Percentiles rank a stretch among this genome's conserved stretches.
phyloP scores from a whole-genome alignment of 768 basidiomycete genomes.

The Psilocybe cyanescens region DNA sequence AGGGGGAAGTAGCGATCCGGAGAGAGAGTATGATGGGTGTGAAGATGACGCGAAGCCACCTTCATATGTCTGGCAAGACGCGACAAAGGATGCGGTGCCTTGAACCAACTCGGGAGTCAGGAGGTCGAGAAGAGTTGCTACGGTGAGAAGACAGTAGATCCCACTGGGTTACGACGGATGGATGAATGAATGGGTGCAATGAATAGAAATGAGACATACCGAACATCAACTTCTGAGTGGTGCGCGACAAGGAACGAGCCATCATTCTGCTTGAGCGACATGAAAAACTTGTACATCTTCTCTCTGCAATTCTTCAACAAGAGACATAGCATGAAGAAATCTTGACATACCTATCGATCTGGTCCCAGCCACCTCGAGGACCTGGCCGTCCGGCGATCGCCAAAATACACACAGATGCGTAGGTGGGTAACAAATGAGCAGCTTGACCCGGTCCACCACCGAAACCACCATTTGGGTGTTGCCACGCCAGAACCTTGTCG shows the following conservation, averaged over 20 bases:
- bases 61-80: conserved; percentile 95
- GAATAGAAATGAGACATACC: conserved; percentile 49
- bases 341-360: conserved; percentile 71
- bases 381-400: conserved; percentile 82
- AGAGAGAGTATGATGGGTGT: conserved; percentile 61
- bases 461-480: conserved; percentile 90
- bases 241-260: conserved; percentile 91
- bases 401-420: conserved; percentile 83
- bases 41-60: conserved; percentile 90
- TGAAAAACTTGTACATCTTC: conserved; percentile 86
- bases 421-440: conserved; percentile 88
- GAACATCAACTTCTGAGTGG: conserved; percentile 92
- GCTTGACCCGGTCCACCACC: conserved; percentile 90
- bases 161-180: conserved; percentile 54
- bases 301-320: conserved; percentile 41
- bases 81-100: conserved; percentile 79
- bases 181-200: background rate
- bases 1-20: conserved; percentile 35
- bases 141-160: conserved; percentile 88
- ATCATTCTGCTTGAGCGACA: conserved; percentile 90
- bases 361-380: conserved; percentile 80
- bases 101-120: conserved; percentile 86
- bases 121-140: conserved; percentile 82
- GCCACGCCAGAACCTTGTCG: conserved; percentile 78
- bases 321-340: background rate